Conservation (phyloP, 1,284 basidiomycete genomes). For the Ustilago esculenta region DNA sequence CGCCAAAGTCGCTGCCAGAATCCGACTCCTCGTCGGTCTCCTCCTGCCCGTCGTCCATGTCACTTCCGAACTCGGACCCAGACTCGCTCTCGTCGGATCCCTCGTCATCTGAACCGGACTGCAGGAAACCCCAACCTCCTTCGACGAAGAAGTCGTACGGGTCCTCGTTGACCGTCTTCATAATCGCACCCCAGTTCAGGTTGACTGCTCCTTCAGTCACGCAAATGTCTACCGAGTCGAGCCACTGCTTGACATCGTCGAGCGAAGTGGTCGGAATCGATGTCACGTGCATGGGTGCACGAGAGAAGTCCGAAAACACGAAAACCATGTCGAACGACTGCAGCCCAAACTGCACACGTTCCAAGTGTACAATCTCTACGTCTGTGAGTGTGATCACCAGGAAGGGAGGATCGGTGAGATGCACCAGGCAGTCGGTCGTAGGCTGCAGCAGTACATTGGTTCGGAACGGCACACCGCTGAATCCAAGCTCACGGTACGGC, state of each 20-base stretch:
- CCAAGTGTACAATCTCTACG: slow-evolving; percentile 94
- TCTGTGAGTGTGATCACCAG: slow-evolving; percentile 92
- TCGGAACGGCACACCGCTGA: slow-evolving; percentile 95
- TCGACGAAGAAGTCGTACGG: slow-evolving; percentile 95
- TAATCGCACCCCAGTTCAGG: slow-evolving; percentile 96
- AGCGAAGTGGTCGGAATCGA: slow-evolving; percentile 60
- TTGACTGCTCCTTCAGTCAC: slow-evolving; percentile 97
- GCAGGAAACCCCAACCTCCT: slow-evolving; percentile 92
- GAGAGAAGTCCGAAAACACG: slow-evolving; percentile 95
- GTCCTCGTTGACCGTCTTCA: slow-evolving; percentile 69
- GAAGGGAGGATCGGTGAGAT: slow-evolving; percentile 95
- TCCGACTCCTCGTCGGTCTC: slow-evolving; percentile 61
- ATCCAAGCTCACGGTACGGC: slow-evolving; percentile 96
- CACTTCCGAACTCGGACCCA: slow-evolving; percentile 64
- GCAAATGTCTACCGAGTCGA: slow-evolving; percentile 91
- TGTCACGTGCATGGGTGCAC: slow-evolving; percentile 76
- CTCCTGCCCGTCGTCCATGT: slow-evolving; percentile 63
- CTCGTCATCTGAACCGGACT: slow-evolving; percentile 47
- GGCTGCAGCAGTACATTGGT: slow-evolving; percentile 94
- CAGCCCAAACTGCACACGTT: slow-evolving; percentile 94
- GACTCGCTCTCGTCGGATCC: slow-evolving; percentile 54
- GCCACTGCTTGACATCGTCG: slow-evolving; percentile 73
- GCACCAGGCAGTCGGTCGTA: slow-evolving; percentile 95
- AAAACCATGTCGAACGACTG: slow-evolving; percentile 98
- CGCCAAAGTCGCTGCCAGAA: slow-evolving; percentile 64